Conservation (phyloP, 176 grass and related monocot species). For the Themeda triandra region DNA sequence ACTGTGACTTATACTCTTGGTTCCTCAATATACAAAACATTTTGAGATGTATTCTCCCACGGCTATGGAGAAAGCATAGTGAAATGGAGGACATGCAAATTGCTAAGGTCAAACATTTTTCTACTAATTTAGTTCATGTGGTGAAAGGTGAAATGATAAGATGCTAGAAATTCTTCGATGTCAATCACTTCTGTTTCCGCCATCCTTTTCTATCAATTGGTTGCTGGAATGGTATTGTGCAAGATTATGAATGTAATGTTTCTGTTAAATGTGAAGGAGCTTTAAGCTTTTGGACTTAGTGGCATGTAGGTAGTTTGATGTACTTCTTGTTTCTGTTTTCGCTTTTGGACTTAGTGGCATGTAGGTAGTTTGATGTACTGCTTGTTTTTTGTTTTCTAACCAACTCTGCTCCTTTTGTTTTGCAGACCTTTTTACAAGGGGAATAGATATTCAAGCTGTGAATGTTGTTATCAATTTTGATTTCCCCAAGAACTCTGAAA, state of each 20-base stretch:
- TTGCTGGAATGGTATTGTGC: constrained; percentile 8
- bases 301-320: not conserved
- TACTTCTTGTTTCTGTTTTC: not conserved
- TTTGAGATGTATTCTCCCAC: not conserved
- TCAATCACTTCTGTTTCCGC: not conserved
- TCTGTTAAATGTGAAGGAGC: not conserved
- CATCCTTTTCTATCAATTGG: not conserved
- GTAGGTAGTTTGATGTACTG: not conserved
- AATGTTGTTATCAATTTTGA: constrained; percentile 99
- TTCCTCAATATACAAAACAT: not conserved
- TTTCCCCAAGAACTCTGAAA: constrained; percentile 97
- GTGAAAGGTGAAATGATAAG: not conserved
- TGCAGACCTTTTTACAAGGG: constrained; percentile 98
- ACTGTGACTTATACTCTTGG: not conserved
- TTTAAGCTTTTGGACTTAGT: constrained; percentile 19
- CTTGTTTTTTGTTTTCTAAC: constrained; percentile 23
- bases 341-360: constrained; percentile 10
- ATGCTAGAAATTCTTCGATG: not conserved
- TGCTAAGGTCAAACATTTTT: not conserved
- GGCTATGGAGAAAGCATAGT: not conserved
- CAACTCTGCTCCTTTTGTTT: not conserved
- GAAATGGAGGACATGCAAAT: not conserved
- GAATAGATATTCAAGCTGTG: constrained; percentile 99
- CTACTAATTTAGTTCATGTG: constrained; percentile 4
- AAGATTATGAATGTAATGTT: not conserved